A percentile compares a stretch with the other conserved stretches of the same genome.
phyloP scores from a whole-genome alignment of 495 filamentous ascomycete species.

The Podospora australis region DNA sequence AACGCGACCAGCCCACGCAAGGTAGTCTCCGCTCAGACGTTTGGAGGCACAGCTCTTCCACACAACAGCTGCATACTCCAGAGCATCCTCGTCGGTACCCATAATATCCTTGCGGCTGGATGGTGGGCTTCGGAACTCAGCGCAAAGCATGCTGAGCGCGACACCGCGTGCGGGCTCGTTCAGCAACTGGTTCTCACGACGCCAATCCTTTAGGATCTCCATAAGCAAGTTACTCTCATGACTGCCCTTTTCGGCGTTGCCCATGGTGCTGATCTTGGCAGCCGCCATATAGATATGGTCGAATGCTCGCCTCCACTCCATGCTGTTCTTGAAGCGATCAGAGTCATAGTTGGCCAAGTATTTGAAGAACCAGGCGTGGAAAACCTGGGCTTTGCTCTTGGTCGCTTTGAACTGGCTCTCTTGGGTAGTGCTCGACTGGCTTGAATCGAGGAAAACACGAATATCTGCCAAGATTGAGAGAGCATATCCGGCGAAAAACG shows the following conservation, averaged over 20 bases:
- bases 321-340: constrained; percentile 34
- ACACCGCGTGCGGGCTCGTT: constrained; percentile 61
- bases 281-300: constrained; percentile 57
- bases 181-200: constrained; percentile 53
- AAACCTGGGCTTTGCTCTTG: constrained; percentile 56
- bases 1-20: constrained; percentile 76
- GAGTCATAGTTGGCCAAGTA: constrained; percentile 55
- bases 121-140: constrained; percentile 55
- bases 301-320: constrained; percentile 50
- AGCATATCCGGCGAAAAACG: constrained; percentile 72
- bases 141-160: constrained; percentile 66
- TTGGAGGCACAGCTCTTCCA: constrained; percentile 65
- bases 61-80: constrained; percentile 55
- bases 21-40: constrained; percentile 58
- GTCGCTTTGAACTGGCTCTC: constrained; percentile 67
- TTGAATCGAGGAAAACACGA: constrained; percentile 60
- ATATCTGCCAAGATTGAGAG: constrained; percentile 70
- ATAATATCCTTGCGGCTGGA: constrained; percentile 55
- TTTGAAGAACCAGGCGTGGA: constrained; percentile 64
- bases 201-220: constrained; percentile 67
- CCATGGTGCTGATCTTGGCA: constrained; percentile 47
- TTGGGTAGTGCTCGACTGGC: constrained; percentile 64
- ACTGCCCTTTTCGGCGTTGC: constrained; percentile 53
- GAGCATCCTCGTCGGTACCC: constrained; percentile 53
- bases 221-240: constrained; percentile 68